Base-by-base conservation (phyloP, 345 rosid species). In the Viola odorata region DNA sequence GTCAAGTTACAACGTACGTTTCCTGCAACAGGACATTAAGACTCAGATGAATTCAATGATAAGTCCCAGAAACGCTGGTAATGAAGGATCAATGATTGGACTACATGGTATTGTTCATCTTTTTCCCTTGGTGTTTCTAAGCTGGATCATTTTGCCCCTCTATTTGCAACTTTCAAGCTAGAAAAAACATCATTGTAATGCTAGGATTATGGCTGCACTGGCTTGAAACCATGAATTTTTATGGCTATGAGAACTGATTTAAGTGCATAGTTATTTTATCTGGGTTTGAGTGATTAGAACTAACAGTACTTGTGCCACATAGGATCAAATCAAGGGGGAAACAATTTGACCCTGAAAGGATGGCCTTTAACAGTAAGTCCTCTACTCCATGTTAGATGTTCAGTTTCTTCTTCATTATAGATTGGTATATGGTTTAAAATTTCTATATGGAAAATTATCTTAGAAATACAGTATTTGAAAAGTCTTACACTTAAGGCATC, bases 311-410 rank as follows among this genome's bases (percentile, higher is more conserved):
- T 60, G 38, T 62, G 32, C 32, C 17, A 49, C 50, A 11, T 38
- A 85, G 91, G 85, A 49, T 64, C 80, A 57, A 77, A 68, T 70
- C 91, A 77, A 78, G 76, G 76, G 41, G 84, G 79, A 41, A 72
- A 77, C 75, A 78, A 66, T 66, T 76, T 82, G 78, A 71, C 91
- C 41, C 61, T 82, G 77, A 82, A 82, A 73, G 87, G 91, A 64
- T 82, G 87, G 91, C 91, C 91, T 60, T 70, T 85, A 55, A 73
- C 87, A 0, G 91, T 85, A 70, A 64, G 84, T 66, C 55, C 45
- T 41, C 16, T 44, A 14, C 40, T 23, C 12, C 14, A 56, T 9
- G 40, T 7, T 57, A 44, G 45, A 45, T 60, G 32, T 59, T 36
- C 42, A 17, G 0, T 39, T 38, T 37, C 9, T 64, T 47, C 36